Evolutionary conservation across 73 alveolate genomes (phyloP), one percentile per base, ranked within the genome.

Genomic region (Blepharisma japonicum): DNA sequence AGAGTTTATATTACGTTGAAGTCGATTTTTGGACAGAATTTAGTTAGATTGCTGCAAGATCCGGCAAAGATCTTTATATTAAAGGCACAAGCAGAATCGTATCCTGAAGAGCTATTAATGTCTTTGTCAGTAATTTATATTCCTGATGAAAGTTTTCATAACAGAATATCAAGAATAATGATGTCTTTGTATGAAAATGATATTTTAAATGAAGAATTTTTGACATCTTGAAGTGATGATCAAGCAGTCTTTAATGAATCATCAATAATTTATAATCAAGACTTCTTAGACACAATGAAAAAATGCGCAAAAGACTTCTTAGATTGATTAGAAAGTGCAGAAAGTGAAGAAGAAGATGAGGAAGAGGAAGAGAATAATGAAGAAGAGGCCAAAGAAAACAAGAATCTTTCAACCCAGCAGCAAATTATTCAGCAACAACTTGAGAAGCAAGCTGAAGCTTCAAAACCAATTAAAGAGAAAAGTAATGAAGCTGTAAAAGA

Each of bases 311-410:
- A 32, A 23, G 50, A 79, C 56, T 84, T 87, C 83, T 55, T 87
- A 48, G 82, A 56, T 6, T 87, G 94, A 91, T 80, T 87, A 48
- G 48, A 78, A 81, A 53, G 84, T 56, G 90, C 83, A 85, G 92
- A 78, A 56, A 91, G 86, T 20, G 86, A 89, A 71, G 91, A 76
- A 78, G 91, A 84, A 56, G 91, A 78, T 46, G 92, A 85, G 42
- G 82, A 89, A 68, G 91, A 76, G 77, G 91, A 79, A 32, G 42
- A 32, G 42, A 32, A 68, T 7, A 88, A 68, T 11, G 90, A 66
- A 79, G 79, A 51, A 50, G 80, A 83, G 56, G 45, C 78, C 14
- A 54, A 25, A 53, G 27, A 83, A 20, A 32, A 61, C 50, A 53
- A 39, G 5, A 53, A 53, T 1, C 18, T 53, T n/a, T 14, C 2